Conservation (phyloP, 2,329 filamentous ascomycete species). For the Thielaviopsis punctulata region DNA sequence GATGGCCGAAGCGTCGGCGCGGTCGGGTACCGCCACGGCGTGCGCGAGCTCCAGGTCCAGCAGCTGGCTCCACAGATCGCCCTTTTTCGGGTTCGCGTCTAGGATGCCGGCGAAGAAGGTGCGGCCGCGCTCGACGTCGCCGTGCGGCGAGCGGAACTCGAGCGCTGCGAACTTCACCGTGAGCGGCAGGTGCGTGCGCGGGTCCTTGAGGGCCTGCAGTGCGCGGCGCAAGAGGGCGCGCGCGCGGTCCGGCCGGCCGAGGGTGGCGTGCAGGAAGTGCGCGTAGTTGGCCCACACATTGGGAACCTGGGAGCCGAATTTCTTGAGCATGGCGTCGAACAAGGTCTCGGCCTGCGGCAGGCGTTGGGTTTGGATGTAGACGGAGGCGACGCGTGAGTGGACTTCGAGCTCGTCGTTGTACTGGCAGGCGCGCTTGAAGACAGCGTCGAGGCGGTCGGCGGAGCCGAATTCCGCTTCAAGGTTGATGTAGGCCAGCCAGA, state of each 20-base stretch:
- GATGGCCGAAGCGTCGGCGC: slow-evolving; percentile 40
- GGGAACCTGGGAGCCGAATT: slow-evolving; percentile 65
- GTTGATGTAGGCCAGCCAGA: slow-evolving; percentile 91
- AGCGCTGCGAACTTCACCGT: slow-evolving; percentile 80
- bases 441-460: slow-evolving; percentile 63
- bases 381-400: slow-evolving; percentile 75
- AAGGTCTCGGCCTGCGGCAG: slow-evolving; percentile 73
- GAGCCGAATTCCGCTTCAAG: slow-evolving; percentile 81
- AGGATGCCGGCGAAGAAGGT: slow-evolving; percentile 88
- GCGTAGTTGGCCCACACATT: slow-evolving; percentile 90
- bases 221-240: slow-evolving; percentile 68
- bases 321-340: slow-evolving; percentile 76
- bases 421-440: slow-evolving; percentile 83
- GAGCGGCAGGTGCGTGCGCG: slow-evolving; percentile 45
- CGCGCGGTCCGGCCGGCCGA: slow-evolving; percentile 52
- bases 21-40: slow-evolving; percentile 34
- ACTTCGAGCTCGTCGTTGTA: slow-evolving; percentile 87
- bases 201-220: slow-evolving; percentile 56
- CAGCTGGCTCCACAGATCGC: slow-evolving; percentile 85
- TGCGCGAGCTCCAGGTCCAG: slow-evolving; percentile 65
- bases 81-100: slow-evolving; percentile 69
- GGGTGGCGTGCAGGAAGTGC: slow-evolving; percentile 68
- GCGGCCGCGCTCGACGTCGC: slow-evolving; percentile 76
- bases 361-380: slow-evolving; percentile 86
- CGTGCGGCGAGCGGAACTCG: slow-evolving; percentile 71